These are phyloP conservation scores for Catharanthus roseus DNA, from an alignment of 257 asterid genomes.

Conservation along the genomic window DNA sequence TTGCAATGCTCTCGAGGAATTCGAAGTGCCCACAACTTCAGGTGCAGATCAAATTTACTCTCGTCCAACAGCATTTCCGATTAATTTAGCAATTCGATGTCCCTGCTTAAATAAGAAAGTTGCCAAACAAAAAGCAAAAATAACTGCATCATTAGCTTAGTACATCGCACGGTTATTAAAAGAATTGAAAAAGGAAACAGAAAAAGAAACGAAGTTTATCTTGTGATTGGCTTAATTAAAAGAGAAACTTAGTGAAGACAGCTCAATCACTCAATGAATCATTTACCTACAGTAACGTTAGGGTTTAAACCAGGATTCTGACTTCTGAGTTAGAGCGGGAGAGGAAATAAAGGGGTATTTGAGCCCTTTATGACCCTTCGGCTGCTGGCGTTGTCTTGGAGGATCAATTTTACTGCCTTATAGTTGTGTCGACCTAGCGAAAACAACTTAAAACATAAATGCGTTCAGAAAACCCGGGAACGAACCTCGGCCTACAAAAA, in stretches of 20 bases:
- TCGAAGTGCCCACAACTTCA: constrained; percentile 70
- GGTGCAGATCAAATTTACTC: constrained; percentile 48
- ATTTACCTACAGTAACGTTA: background rate
- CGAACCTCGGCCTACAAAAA: no score
- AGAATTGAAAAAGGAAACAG: background rate
- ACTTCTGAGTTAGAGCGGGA: background rate
- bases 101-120: background rate
- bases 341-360: background rate
- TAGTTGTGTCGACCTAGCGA: no score
- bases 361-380: no score
- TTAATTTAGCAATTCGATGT: background rate
- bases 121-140: background rate
- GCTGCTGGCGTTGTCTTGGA: no score
- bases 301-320: constrained; percentile 11
- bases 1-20: constrained; percentile 81
- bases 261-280: background rate
- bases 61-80: constrained; percentile 43
- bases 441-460: no score
- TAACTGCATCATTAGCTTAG: background rate
- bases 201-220: background rate
- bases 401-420: no score
- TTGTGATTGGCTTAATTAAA: background rate
- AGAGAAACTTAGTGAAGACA: background rate
- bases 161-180: background rate
- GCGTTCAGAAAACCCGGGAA: no score